Evolutionary conservation across 2,329 filamentous ascomycete genomes (phyloP).

Genomic region (Fusarium concolor): DNA sequence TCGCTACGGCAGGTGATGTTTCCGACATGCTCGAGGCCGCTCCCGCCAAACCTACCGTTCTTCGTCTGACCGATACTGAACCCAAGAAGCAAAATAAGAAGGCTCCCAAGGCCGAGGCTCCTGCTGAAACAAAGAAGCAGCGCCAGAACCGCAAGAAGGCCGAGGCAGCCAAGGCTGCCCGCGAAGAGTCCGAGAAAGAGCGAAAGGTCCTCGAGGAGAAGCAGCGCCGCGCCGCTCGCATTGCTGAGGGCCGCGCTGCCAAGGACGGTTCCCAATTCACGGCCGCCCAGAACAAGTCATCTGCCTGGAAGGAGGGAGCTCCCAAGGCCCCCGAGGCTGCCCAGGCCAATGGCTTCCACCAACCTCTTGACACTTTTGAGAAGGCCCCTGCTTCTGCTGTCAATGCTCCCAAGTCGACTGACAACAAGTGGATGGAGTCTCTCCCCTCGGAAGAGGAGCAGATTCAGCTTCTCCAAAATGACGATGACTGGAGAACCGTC

Average conservation of each 20-base stretch:
- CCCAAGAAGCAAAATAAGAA: conserved; percentile 73
- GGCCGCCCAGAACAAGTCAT: conserved; percentile 57
- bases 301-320: conserved; percentile 57
- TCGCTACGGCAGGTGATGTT: conserved; percentile 75
- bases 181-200: conserved; percentile 82
- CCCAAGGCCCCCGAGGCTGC: conserved; percentile 49
- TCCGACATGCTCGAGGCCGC: conserved; percentile 91
- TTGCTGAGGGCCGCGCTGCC: conserved; percentile 83
- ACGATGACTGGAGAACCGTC: conserved; percentile 71
- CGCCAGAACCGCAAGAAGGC: conserved; percentile 91
- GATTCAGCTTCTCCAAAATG: conserved; percentile 65
- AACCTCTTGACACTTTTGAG: conserved; percentile 71
- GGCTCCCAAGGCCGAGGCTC: conserved; percentile 71
- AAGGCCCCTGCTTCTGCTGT: conserved; percentile 46
- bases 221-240: conserved; percentile 83
- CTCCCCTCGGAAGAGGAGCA: conserved; percentile 73
- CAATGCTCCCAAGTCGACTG: conserved; percentile 50
- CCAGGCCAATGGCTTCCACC: conserved; percentile 52
- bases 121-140: conserved; percentile 91
- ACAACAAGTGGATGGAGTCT: conserved; percentile 61
- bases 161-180: conserved; percentile 79
- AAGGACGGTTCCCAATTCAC: conserved; percentile 79
- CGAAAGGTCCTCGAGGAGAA: conserved; percentile 82
- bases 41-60: conserved; percentile 74
- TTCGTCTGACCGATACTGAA: conserved; percentile 79